Evolutionary conservation across 2,329 filamentous ascomycete species (phyloP).

Genomic region (Fusarium devonianum): DNA sequence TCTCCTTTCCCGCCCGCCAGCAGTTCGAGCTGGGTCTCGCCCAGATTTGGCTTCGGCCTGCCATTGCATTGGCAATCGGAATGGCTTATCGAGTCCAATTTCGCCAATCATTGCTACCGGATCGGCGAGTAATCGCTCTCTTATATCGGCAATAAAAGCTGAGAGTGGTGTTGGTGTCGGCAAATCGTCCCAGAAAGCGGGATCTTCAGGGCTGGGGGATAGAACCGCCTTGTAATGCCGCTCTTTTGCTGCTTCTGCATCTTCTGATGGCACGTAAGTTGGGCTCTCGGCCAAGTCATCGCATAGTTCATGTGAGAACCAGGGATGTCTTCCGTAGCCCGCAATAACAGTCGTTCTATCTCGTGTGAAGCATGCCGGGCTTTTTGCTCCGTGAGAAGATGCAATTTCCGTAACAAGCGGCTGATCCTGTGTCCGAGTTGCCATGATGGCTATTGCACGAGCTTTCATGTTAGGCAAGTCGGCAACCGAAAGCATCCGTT

Average conservation of each 20-base stretch:
- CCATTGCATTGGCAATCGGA: slow-evolving; percentile 71
- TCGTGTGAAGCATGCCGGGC: neutral
- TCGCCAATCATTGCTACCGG: slow-evolving; percentile 74
- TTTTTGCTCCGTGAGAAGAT: slow-evolving; percentile 4
- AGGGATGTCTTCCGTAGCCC: slow-evolving; percentile 37
- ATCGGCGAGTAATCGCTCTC: slow-evolving; percentile 59
- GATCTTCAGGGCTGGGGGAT: slow-evolving; percentile 22
- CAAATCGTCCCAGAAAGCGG: slow-evolving; percentile 48
- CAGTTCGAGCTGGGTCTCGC: slow-evolving; percentile 55
- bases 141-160: slow-evolving; percentile 62
- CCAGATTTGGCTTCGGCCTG: slow-evolving; percentile 41
- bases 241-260: slow-evolving; percentile 18
- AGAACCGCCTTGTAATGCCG: slow-evolving; percentile 31
- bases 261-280: slow-evolving; percentile 1
- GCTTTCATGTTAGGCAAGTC: slow-evolving; percentile 27
- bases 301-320: slow-evolving; percentile 38
- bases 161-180: slow-evolving; percentile 66
- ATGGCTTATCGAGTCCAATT: slow-evolving; percentile 75
- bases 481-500: slow-evolving; percentile 6
- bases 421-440: slow-evolving; percentile 38
- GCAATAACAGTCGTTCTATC: slow-evolving; percentile 19
- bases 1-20: slow-evolving; percentile 73
- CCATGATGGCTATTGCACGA: slow-evolving; percentile 29
- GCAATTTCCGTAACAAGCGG: slow-evolving; percentile 14
- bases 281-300: slow-evolving; percentile 20